Evolutionary conservation across 1,284 basidiomycete species (phyloP).

Genomic region (Ganoderma boninense): DNA sequence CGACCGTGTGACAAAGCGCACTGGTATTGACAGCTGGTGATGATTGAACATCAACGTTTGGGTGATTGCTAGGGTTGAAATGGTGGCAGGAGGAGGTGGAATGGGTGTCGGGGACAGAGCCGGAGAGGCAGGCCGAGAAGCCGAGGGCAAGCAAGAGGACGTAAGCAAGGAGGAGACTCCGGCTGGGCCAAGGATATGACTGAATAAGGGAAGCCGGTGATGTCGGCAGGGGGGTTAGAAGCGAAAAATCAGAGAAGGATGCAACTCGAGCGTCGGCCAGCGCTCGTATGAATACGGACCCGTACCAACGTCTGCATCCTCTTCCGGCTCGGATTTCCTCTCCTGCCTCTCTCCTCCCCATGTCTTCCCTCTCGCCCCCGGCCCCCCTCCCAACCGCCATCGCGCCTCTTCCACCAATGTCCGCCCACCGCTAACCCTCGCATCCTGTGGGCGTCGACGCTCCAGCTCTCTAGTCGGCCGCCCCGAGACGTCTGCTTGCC

Average conservation of each 20-base stretch:
- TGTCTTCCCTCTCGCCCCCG: slow-evolving; percentile 34
- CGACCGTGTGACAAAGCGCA: background rate
- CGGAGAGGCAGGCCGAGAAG: background rate
- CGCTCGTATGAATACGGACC: slow-evolving; percentile 29
- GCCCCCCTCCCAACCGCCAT: slow-evolving; percentile 53
- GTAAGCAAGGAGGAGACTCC: slow-evolving; percentile 26
- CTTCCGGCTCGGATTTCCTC: slow-evolving; percentile 9
- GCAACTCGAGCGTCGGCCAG: slow-evolving; percentile 2
- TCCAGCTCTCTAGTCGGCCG: slow-evolving; percentile 49
- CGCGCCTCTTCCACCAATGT: slow-evolving; percentile 71
- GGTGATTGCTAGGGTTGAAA: no score
- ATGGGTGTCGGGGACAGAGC: no score
- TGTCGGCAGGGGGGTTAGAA: slow-evolving; percentile 16
- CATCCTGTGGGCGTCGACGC: slow-evolving; percentile 62
- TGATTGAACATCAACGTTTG: no score
- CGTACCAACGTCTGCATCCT: slow-evolving; percentile 15
- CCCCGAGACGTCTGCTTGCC: slow-evolving; percentile 33
- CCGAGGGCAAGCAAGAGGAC: slow-evolving; percentile 16
- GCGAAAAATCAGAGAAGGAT: slow-evolving; percentile 18
- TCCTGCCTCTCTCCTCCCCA: slow-evolving; percentile 24
- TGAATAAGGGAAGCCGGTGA: slow-evolving; percentile 15
- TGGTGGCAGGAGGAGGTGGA: no score
- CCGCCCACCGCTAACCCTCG: slow-evolving; percentile 59
- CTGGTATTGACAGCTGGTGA: no score
- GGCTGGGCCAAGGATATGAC: slow-evolving; percentile 23